Evolutionary conservation across 257 asterid species (phyloP), one percentile per base, ranked within the genome.

Genomic region (Penstemon newberryi): DNA sequence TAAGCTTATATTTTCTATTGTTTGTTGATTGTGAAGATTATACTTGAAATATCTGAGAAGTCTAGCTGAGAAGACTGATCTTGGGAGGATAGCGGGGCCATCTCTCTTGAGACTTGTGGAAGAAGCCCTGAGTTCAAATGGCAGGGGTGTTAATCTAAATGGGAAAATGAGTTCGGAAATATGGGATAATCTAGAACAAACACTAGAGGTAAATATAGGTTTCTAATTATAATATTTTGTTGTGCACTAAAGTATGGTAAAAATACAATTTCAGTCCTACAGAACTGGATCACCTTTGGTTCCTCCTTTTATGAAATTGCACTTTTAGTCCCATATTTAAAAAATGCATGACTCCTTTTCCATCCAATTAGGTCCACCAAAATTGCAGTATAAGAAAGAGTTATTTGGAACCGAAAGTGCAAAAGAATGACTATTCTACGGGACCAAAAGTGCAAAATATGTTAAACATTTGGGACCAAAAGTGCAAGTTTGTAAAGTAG

Each of bases 41-140:
- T 93, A 93, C 83, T 83, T 93, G 73, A 93, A 87, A 75, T 84
- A 87, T 80, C 5, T 87, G 82, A 82, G 96, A 63, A 81, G 67
- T 65, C 81, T 90, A 42, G 89, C 97, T 5, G 99, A 93, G 66
- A 90, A 87, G 84, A 93, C 99, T 12, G 99, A 93, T 78, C 59
- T 93, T 0, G 99, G 99, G 73, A 83, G 99, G 80, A 74, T 93
- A 72, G 90, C 88, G 4, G 82, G 92, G 15, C 99, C 99, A 8
- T 93, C 99, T 58, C 82, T 93, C 68, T 39, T 93, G 82, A 85
- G 97, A 79, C 95, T 93, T 51, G 77, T 72, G 1, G 99, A 87
- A 55, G 97, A 90, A 85, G 78, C 96, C 65, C 57, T 85, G 81
- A 82, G 80, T 70, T 50, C 82, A 49, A 82, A 84, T 59, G 87